Evolutionary conservation across 768 basidiomycete genomes (phyloP).

Genomic region (Sarcomyxa edulis): DNA sequence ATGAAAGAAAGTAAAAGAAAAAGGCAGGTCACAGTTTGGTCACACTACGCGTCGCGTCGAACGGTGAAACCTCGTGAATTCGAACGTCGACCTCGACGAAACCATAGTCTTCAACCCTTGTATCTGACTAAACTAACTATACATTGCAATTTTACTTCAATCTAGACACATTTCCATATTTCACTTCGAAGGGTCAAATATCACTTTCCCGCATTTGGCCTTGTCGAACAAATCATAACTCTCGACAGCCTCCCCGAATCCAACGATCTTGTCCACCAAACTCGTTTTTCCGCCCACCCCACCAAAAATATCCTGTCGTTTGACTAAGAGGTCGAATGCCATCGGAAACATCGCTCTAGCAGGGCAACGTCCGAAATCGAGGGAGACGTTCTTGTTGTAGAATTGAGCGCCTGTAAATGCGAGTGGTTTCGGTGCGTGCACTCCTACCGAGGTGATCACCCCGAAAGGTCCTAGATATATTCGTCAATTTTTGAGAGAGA

Average conservation of each 20-base stretch:
- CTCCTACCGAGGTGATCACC: slow-evolving; percentile 69
- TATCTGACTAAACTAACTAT: too few species aligned
- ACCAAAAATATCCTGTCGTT: slow-evolving; percentile 72
- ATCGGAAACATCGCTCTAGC: slow-evolving; percentile 72
- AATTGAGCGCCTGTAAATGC: slow-evolving; percentile 53
- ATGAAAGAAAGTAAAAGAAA: too few species aligned
- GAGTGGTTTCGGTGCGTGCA: slow-evolving; percentile 49
- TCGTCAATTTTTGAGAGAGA: too few species aligned
- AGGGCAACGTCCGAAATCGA: slow-evolving; percentile 80
- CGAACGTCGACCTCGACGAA: too few species aligned
- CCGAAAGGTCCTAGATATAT: too few species aligned
- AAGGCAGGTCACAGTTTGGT: too few species aligned
- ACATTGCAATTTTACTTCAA: too few species aligned
- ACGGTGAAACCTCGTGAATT: too few species aligned
- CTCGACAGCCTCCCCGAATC: slow-evolving; percentile 49
- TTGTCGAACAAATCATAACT: slow-evolving; percentile 67
- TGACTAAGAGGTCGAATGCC: slow-evolving; percentile 67
- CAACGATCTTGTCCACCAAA: slow-evolving; percentile 65
- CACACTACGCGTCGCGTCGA: too few species aligned
- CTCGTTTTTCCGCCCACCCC: slow-evolving; percentile 55
- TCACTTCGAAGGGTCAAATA: slow-evolving; percentile 71
- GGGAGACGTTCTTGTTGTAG: slow-evolving; percentile 75
- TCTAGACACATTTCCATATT: too few species aligned
- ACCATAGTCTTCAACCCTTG: too few species aligned
- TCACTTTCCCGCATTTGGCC: slow-evolving; percentile 66